Conservation (phyloP, 805 yeast species). For the Schwanniomyces pseudopolymorphus region DNA sequence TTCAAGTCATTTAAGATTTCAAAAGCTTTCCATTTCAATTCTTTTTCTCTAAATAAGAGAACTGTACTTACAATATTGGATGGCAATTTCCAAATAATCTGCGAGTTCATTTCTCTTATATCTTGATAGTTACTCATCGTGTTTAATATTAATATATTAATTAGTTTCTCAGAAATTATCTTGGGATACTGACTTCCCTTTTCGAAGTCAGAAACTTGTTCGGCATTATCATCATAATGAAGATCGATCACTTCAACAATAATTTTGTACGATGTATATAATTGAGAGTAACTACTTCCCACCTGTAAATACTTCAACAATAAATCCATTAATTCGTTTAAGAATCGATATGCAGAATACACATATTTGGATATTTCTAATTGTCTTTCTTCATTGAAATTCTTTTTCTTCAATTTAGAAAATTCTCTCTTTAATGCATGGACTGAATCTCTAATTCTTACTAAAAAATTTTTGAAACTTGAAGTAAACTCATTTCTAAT, state of each 20-base stretch:
- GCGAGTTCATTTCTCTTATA: slow-evolving; percentile 54
- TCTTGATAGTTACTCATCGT: slow-evolving; percentile 76
- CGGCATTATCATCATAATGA: slow-evolving; percentile 6
- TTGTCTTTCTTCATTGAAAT: slow-evolving; percentile 10
- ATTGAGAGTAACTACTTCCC: slow-evolving; percentile 48
- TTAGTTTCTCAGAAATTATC: slow-evolving; percentile 21
- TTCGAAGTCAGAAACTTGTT: background rate
- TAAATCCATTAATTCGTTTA: slow-evolving; percentile 14
- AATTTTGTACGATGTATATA: slow-evolving; percentile 12
- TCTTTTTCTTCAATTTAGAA: slow-evolving; percentile 35
- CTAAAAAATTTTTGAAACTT: slow-evolving; percentile 57
- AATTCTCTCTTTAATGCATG: slow-evolving; percentile 45
- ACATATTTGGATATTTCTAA: slow-evolving; percentile 2
- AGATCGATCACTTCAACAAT: slow-evolving; percentile 14
- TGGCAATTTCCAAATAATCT: slow-evolving; percentile 47
- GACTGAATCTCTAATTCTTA: slow-evolving; percentile 67
- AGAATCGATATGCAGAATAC: slow-evolving; percentile 5
- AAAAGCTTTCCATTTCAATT: slow-evolving; percentile 16
- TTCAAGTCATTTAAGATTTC: slow-evolving; percentile 37
- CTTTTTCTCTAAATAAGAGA: slow-evolving; percentile 14
- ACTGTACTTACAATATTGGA: slow-evolving; percentile 10
- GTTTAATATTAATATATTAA: slow-evolving; percentile 57
- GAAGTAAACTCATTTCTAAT: slow-evolving; percentile 66
- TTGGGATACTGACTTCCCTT: slow-evolving; percentile 4
- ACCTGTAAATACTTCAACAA: slow-evolving; percentile 48